Percentiles rank a stretch among this genome's conserved stretches.
Conservation (phyloP, 2,329 filamentous ascomycete species). For the Falciphora oryzae region DNA sequence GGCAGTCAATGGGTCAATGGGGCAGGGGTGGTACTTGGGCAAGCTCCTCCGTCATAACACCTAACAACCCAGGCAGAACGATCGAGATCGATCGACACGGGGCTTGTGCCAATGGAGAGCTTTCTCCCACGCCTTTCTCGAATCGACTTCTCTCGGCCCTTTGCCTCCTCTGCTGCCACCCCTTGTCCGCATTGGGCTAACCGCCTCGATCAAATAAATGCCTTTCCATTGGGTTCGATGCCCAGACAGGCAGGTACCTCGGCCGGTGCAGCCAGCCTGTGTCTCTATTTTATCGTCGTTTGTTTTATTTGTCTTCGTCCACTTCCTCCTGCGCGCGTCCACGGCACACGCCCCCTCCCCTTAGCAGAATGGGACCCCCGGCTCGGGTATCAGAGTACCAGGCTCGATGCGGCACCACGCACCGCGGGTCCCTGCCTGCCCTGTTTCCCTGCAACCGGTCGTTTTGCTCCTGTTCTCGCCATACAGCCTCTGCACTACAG, state of each 20-base stretch:
- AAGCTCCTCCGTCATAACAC: neutral
- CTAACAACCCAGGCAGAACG: neutral
- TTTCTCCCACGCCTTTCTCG: neutral
- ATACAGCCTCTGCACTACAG: neutral
- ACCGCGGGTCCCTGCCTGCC: neutral
- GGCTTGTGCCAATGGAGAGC: neutral
- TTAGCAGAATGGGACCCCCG: no score
- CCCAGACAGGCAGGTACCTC: neutral
- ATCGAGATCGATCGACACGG: slow-evolving; percentile 1
- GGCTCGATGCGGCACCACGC: neutral
- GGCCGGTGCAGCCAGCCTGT: no score
- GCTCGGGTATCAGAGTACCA: neutral
- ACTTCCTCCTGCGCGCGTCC: no score
- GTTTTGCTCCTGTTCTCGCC: neutral
- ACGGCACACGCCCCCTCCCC: neutral
- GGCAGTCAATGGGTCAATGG: no score
- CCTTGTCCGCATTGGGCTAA: neutral
- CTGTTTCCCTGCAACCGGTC: neutral
- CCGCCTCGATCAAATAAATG: neutral
- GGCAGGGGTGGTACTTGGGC: neutral
- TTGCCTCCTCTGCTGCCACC: neutral
- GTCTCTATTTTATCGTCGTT: neutral
- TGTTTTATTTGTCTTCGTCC: no score
- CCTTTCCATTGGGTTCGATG: neutral
- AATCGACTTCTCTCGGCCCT: neutral